phyloP scores from a whole-genome alignment of 176 grass and related monocot genomes.

The Aegilops tauschii region DNA sequence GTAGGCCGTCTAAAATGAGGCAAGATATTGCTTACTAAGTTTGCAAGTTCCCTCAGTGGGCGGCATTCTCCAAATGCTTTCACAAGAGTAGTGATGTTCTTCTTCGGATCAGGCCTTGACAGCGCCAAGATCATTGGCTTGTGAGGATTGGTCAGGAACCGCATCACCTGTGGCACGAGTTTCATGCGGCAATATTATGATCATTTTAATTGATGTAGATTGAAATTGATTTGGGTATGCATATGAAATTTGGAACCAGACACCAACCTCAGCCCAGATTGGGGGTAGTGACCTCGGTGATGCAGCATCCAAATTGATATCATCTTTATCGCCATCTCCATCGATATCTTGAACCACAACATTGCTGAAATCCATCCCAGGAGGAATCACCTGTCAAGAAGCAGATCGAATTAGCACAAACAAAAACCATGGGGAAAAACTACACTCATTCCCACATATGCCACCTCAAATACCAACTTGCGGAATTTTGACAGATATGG shows the following conservation, averaged over 20 bases:
- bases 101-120: constrained; percentile 92
- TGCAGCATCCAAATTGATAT: constrained; percentile 46
- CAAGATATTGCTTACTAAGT: constrained; percentile 70
- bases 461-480: background rate
- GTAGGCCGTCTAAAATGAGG: background rate
- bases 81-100: constrained; percentile 92
- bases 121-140: constrained; percentile 93
- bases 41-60: constrained; percentile 85
- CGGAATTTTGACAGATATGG: background rate
- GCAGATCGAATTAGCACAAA: background rate
- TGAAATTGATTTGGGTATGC: too few relatives aligned
- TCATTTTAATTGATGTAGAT: background rate
- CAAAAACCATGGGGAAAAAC: background rate
- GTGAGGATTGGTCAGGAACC: constrained; percentile 93
- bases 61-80: constrained; percentile 96
- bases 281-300: constrained; percentile 71
- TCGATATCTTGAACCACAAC: constrained; percentile 77
- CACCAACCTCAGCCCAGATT: constrained; percentile 88
- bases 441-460: background rate
- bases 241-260: background rate
- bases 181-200: background rate
- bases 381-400: constrained; percentile 85
- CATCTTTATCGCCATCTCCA: constrained; percentile 79
- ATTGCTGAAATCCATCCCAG: constrained; percentile 98
- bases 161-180: constrained; percentile 56